Conservation (phyloP, 257 asterid genomes). For the Salvia hispanica region DNA sequence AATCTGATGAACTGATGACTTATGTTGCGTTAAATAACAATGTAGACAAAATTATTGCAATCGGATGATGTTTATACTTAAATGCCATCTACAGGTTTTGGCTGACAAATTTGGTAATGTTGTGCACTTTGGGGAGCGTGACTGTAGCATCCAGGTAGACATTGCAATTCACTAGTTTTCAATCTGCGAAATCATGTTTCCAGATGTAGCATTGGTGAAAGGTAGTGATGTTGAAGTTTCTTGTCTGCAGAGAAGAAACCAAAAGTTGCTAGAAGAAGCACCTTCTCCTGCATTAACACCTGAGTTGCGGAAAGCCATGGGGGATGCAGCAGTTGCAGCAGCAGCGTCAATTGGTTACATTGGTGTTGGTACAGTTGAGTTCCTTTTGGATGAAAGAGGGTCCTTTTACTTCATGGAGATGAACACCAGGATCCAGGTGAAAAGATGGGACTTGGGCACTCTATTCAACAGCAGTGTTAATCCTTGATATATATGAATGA, state of each 20-base stretch:
- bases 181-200: constrained; percentile 23
- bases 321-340: constrained; percentile 99
- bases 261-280: constrained; percentile 96
- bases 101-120: constrained; percentile 92
- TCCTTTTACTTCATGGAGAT: constrained; percentile 99
- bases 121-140: constrained; percentile 99
- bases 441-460: constrained; percentile 15
- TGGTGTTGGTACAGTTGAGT: constrained; percentile 96
- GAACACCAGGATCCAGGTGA: constrained; percentile 99
- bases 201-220: not conserved
- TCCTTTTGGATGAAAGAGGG: constrained; percentile 97
- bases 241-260: constrained; percentile 79
- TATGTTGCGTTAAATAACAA: not conserved
- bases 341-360: constrained; percentile 96
- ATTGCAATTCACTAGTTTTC: not conserved
- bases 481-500: not conserved
- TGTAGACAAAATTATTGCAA: not conserved
- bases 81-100: constrained; percentile 61
- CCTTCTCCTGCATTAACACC: constrained; percentile 97
- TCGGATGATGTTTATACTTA: not conserved
- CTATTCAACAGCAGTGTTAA: constrained; percentile 2
- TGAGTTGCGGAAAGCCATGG: constrained; percentile 96
- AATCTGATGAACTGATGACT: constrained; percentile 16
- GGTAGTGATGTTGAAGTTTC: constrained; percentile 18
- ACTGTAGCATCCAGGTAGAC: constrained; percentile 93